Evolutionary conservation across 139 green algal species (phyloP).

Genomic region (Klebsormidium nitens): DNA sequence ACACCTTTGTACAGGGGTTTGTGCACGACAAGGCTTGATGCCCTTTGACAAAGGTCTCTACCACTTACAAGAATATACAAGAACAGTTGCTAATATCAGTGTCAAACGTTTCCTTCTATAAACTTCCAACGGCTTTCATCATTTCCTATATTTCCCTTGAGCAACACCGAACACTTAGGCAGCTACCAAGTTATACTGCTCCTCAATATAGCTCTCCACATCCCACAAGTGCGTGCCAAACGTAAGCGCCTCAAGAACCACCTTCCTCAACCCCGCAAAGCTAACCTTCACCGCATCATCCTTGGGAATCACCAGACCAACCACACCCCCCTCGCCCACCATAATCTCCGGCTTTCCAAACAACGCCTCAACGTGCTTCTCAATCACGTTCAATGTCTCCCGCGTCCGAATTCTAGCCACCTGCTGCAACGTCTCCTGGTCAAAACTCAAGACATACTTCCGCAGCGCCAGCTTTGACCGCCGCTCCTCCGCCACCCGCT

Average conservation of each 20-base stretch:
- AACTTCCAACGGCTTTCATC: too few species aligned
- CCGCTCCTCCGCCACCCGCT: background rate
- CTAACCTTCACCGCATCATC: conserved; percentile 14
- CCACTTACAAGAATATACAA: too few species aligned
- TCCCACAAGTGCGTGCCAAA: conserved; percentile 37
- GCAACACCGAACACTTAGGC: background rate
- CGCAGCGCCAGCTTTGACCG: background rate
- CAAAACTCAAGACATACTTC: conserved; percentile 15
- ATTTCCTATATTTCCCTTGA: too few species aligned
- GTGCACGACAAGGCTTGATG: too few species aligned
- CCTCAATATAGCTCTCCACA: conserved; percentile 31
- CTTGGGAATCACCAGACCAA: conserved; percentile 1
- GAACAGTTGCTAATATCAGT: too few species aligned
- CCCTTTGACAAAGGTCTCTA: too few species aligned
- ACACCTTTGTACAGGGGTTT: too few species aligned
- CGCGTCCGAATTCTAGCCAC: conserved; percentile 50
- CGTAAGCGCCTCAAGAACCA: conserved; percentile 33
- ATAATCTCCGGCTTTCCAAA: conserved; percentile 3
- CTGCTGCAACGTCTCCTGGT: conserved; percentile 6
- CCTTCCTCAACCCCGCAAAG: conserved; percentile 4
- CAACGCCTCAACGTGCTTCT: conserved; percentile 16
- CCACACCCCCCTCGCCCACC: background rate
- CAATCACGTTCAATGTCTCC: conserved; percentile 10
- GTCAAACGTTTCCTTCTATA: too few species aligned
- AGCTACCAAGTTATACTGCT: conserved; percentile 6